Conservation (phyloP, 805 yeast genomes). For the Lipomyces starkeyi region DNA sequence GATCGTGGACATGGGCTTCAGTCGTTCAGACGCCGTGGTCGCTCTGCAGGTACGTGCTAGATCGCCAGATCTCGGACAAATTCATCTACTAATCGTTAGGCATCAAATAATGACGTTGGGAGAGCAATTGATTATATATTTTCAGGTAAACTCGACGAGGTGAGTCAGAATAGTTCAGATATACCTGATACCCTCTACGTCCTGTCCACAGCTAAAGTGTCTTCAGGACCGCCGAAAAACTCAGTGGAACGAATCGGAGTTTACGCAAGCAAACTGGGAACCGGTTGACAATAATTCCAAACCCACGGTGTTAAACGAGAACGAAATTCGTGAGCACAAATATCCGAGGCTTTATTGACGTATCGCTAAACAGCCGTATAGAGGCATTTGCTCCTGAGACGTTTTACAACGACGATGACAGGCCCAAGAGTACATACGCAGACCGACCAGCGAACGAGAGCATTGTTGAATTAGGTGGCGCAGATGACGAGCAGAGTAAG, state of each 20-base stretch:
- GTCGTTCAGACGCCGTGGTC: conserved; percentile 40
- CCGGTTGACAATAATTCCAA: neutral
- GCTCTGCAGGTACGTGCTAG: conserved; percentile 41
- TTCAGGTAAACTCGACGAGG: conserved; percentile 33
- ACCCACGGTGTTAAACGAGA: conserved; percentile 12
- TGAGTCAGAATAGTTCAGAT: conserved; percentile 3
- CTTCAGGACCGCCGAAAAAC: conserved; percentile 15
- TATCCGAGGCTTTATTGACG: no score
- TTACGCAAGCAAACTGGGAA: conserved; percentile 19
- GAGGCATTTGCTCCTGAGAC: conserved; percentile 32
- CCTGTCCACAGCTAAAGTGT: neutral
- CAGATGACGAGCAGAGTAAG: conserved; percentile 24
- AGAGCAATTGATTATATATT: conserved; percentile 44
- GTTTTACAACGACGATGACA: conserved; percentile 20
- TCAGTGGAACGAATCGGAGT: conserved; percentile 24
- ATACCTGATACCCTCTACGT: neutral
- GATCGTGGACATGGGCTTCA: conserved; percentile 46
- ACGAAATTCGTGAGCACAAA: conserved; percentile 18
- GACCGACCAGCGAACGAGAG: neutral
- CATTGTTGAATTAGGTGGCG: neutral
- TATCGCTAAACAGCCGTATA: neutral
- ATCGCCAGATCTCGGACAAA: neutral
- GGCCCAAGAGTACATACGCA: neutral
- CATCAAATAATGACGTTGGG: conserved; percentile 40
- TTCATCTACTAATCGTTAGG: conserved; percentile 24